Percentiles rank a stretch among this genome's conserved stretches.
phyloP scores from a whole-genome alignment of 2,329 filamentous ascomycete genomes.

The Macrophomina pseudophaseolina region DNA sequence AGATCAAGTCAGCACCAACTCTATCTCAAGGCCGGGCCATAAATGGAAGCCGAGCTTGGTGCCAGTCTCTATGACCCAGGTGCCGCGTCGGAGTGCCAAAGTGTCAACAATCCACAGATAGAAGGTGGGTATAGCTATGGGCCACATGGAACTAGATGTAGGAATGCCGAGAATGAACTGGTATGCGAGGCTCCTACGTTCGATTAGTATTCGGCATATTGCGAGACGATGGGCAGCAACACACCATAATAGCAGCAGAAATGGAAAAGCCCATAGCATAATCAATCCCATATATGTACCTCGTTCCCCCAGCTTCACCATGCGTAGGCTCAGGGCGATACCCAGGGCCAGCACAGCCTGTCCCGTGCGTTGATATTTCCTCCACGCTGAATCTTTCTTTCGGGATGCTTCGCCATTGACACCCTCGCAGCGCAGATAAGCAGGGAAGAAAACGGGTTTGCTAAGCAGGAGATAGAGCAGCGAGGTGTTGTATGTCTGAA shows the following conservation, averaged over 20 bases:
- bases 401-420: constrained; percentile 21
- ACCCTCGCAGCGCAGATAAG: constrained; percentile 54
- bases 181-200: constrained; percentile 61
- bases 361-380: constrained; percentile 52
- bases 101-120: constrained; percentile 78
- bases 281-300: constrained; percentile 74
- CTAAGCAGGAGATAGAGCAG: constrained; percentile 71
- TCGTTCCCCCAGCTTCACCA: constrained; percentile 53
- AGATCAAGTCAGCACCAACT: constrained; percentile 44
- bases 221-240: background rate
- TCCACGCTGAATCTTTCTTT: background rate
- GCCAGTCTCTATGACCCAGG: constrained; percentile 71
- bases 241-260: constrained; percentile 67
- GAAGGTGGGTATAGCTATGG: constrained; percentile 67
- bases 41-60: constrained; percentile 70
- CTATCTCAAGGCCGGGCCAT: constrained; percentile 71
- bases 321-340: constrained; percentile 50
- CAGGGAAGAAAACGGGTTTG: constrained; percentile 65
- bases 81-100: constrained; percentile 68
- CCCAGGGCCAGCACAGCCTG: constrained; percentile 52
- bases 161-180: constrained; percentile 68
- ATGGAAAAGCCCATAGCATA: constrained; percentile 69
- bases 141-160: constrained; percentile 60
- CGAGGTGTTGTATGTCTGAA: constrained; percentile 76
- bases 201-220: constrained; percentile 21